These are phyloP conservation scores for Penicillium atrosanguineum DNA, from an alignment of 495 filamentous ascomycete genomes.

Conservation along the genomic window DNA sequence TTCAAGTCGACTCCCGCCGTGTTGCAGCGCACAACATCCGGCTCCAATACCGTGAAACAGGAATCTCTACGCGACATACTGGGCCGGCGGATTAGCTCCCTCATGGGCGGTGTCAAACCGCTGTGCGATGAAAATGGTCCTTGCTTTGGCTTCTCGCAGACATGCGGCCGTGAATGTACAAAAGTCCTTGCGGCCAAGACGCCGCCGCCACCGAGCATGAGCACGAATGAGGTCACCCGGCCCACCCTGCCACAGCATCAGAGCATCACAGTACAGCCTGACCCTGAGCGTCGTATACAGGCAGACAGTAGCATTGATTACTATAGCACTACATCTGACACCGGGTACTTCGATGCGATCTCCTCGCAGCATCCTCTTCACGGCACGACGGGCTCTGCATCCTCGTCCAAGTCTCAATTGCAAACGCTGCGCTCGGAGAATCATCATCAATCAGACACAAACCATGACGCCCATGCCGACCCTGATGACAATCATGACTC, in stretches of 20 bases:
- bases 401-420: slow-evolving; percentile 13
- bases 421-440: slow-evolving; percentile 1
- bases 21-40: slow-evolving; percentile 9
- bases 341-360: slow-evolving; percentile 17
- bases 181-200: slow-evolving; percentile 28
- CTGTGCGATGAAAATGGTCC: slow-evolving; percentile 72
- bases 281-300: neutral
- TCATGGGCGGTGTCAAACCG: slow-evolving; percentile 65
- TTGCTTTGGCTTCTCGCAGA: slow-evolving; percentile 81
- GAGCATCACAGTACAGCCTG: slow-evolving; percentile 16
- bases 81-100: slow-evolving; percentile 53
- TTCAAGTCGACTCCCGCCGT: slow-evolving; percentile 29
- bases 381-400: slow-evolving; percentile 6
- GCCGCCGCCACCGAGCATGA: slow-evolving; percentile 9
- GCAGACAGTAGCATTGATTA: slow-evolving; percentile 8
- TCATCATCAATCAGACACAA: neutral
- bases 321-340: neutral
- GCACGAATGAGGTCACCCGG: slow-evolving; percentile 5
- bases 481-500: slow-evolving; percentile 20
- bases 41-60: slow-evolving; percentile 13
- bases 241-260: slow-evolving; percentile 10
- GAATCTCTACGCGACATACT: slow-evolving; percentile 41
- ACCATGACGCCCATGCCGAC: neutral
- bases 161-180: slow-evolving; percentile 76
- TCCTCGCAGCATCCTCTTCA: slow-evolving; percentile 12